These are phyloP conservation scores for Suillus plorans DNA, from an alignment of 768 basidiomycete species.

Conservation along the genomic window DNA sequence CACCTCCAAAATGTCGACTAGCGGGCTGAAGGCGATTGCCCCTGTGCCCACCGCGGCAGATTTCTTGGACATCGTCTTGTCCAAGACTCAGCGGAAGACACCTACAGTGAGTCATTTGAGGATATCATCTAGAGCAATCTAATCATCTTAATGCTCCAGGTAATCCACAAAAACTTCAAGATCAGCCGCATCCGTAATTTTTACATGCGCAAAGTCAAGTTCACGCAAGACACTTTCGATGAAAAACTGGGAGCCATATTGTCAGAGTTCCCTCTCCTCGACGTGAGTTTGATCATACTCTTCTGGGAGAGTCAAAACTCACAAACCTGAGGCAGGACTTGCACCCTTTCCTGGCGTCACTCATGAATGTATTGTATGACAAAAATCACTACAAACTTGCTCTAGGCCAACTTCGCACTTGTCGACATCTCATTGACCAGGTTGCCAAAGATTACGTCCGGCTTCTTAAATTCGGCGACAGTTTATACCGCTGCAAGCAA, in stretches of 20 bases:
- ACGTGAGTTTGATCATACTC: slow-evolving; percentile 54
- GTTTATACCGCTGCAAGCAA: slow-evolving; percentile 97
- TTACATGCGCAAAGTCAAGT: slow-evolving; percentile 99
- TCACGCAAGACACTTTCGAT: slow-evolving; percentile 95
- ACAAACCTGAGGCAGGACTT: slow-evolving; percentile 57
- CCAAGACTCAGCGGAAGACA: slow-evolving; percentile 95
- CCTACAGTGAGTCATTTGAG: slow-evolving; percentile 63
- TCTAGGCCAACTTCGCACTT: slow-evolving; percentile 93
- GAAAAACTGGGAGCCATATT: slow-evolving; percentile 93
- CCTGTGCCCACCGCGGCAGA: slow-evolving; percentile 97
- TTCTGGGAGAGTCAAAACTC: slow-evolving; percentile 7
- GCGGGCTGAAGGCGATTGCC: slow-evolving; percentile 93
- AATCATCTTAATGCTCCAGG: slow-evolving; percentile 45
- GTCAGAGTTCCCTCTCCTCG: slow-evolving; percentile 95
- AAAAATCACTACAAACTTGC: slow-evolving; percentile 99
- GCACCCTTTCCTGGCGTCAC: slow-evolving; percentile 92
- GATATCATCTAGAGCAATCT: background rate
- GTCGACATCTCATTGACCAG: slow-evolving; percentile 93
- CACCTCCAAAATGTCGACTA: slow-evolving; percentile 61
- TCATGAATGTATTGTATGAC: slow-evolving; percentile 99
- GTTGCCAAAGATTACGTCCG: slow-evolving; percentile 97
- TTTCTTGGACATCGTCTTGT: slow-evolving; percentile 91
- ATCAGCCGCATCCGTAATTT: slow-evolving; percentile 97
- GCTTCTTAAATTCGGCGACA: slow-evolving; percentile 96
- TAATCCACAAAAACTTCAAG: slow-evolving; percentile 99